Base-by-base conservation (phyloP, 257 asterid species). In the Jacaranda copaia region DNA sequence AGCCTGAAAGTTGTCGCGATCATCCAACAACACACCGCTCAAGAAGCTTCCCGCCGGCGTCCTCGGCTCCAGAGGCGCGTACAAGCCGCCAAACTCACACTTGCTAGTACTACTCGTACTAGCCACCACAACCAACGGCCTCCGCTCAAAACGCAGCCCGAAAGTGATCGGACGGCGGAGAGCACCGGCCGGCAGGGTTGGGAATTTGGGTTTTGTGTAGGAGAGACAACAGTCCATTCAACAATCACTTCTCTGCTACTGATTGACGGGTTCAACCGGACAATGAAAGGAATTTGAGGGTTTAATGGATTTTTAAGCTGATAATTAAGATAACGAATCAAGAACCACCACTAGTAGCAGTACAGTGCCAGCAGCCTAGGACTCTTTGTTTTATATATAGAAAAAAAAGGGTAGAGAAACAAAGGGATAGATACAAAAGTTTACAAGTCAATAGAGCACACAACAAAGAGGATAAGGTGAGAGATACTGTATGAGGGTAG, bases 151-250 rank as follows among this genome's bases (percentile, higher is more conserved):
- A 14, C 78, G 70, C 73, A 25, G 60, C 38, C 42, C 67, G 19
- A 39, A 42, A 18, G 72, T 20, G 55, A 83, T 76, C 79, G 79
- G 75, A 45, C 79, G 80, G 76, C 77, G 14, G 42, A 20, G 32
- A 43, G 61, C 51, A 32, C 43, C 69, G 63, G 83, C 67, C 68
- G 77, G 79, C 60, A 69, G 70, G 71, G 83, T 16, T 6, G 86
- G 69, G 79, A 85, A 79, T 66, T 67, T 56, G 67, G 80, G 83
- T n/a, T 75, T 70, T 69, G 60, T 32, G 83, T 76, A 72, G 69
- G 76, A 81, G 51, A 89, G 81, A 85, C 89, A 81, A 72, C 79
- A 87, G 87, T 89, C 97, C 97, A 93, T 93, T 87, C 89, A 90
- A 85, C 86, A 77, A 43, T 59, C 72, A 35, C 2, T 68, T 60